These are phyloP conservation scores for Galeopsis tetrahit DNA, from an alignment of 257 asterid genomes.

Conservation along the genomic window DNA sequence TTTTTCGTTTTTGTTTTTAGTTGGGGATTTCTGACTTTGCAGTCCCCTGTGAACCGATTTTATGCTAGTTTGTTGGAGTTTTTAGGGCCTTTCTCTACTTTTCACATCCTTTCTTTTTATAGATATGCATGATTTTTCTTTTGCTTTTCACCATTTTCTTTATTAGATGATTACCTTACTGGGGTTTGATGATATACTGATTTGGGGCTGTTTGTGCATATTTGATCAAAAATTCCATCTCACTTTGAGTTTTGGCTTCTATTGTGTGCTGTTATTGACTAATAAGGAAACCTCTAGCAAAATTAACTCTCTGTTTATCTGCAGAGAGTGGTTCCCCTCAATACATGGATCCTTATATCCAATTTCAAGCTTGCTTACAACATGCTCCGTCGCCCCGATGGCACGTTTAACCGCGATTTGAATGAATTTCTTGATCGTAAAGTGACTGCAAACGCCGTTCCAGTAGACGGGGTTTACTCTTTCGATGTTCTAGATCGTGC, in stretches of 20 bases:
- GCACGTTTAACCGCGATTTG: constrained; percentile 74
- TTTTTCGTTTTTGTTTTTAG: constrained; percentile 17
- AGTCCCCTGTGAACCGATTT: constrained; percentile 31
- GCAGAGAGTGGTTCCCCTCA: constrained; percentile 83
- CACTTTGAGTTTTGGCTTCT: constrained; percentile 1
- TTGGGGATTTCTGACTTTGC: constrained; percentile 33
- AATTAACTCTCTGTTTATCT: constrained; percentile 18
- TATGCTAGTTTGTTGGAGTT: constrained; percentile 40
- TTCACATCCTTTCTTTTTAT: constrained; percentile 38
- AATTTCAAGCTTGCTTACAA: constrained; percentile 78
- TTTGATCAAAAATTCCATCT: constrained; percentile 23
- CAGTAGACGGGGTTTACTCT: constrained; percentile 68
- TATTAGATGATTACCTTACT: constrained; percentile 30
- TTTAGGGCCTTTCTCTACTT: constrained; percentile 36
- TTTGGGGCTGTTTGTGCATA: constrained; percentile 27
- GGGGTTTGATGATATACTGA: constrained; percentile 30
- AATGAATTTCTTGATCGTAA: constrained; percentile 78
- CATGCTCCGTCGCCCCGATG: constrained; percentile 76
- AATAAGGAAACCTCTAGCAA: constrained; percentile 10
- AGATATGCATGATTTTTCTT: constrained; percentile 32
- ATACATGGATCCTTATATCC: constrained; percentile 86
- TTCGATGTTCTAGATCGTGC: constrained; percentile 73
- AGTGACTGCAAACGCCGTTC: constrained; percentile 64
- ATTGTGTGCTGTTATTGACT: constrained; percentile 29
- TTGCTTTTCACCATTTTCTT: constrained; percentile 28